Percentiles rank a stretch among this genome's conserved stretches.
Conservation (phyloP, 306 rosid genomes). For the Cucurbita maxima region DNA sequence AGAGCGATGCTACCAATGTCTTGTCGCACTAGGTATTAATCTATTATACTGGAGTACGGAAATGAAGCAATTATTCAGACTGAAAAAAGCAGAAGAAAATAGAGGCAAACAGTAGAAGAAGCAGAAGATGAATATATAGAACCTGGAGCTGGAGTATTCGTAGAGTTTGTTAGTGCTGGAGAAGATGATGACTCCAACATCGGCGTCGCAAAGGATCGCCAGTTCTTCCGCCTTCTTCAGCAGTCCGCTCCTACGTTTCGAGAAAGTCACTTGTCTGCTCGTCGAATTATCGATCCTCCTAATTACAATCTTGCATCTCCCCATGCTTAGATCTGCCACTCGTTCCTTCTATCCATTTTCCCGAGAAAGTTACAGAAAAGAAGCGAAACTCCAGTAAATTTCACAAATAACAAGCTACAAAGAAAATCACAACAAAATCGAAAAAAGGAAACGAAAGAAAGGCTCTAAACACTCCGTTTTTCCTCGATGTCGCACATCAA, state of each 20-base stretch:
- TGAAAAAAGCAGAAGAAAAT: background rate
- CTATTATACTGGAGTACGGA: background rate
- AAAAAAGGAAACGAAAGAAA: background rate
- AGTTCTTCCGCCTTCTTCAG: conserved; percentile 90
- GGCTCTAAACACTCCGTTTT: background rate
- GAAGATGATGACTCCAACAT: conserved; percentile 79
- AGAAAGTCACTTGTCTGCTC: conserved; percentile 82
- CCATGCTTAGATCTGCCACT: conserved; percentile 25
- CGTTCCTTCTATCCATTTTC: background rate
- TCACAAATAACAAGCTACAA: background rate
- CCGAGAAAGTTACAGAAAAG: background rate
- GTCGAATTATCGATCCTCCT: conserved; percentile 92
- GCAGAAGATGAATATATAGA: background rate
- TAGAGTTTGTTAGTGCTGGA: conserved; percentile 85
- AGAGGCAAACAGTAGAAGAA: conserved; percentile 1
- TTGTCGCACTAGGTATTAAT: background rate
- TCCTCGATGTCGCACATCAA: background rate
- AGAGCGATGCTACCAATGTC: background rate
- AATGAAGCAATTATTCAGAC: background rate
- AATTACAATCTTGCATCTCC: conserved; percentile 92
- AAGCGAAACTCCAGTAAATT: background rate
- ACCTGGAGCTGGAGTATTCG: conserved; percentile 78
- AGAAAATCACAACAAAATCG: background rate
- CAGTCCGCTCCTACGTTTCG: conserved; percentile 73
- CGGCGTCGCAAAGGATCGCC: conserved; percentile 83